Evolutionary conservation across 2,329 filamentous ascomycete species (phyloP), one percentile per base, ranked within the genome.

Genomic region (Epichloe hybrida): DNA sequence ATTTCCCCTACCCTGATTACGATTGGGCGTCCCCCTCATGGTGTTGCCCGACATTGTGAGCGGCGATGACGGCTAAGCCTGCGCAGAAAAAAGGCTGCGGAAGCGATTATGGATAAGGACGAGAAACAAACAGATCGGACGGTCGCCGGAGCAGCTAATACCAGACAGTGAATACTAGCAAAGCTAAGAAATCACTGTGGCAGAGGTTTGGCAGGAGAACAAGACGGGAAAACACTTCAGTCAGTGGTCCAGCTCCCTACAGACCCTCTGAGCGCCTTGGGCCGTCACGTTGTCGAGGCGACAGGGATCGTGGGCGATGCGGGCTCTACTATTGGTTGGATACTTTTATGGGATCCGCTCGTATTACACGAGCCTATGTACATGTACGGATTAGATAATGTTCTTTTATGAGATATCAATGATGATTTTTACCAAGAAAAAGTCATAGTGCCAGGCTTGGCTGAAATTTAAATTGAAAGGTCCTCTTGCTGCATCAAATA

Each of bases 11-110:
- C 70, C 68, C 68, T 84, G 72, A 57, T 69, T 71, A 56, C 79
- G 76, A 64, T 64, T 84, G 59, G 84, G 84, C 55, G 83, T 87
- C 59, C 82, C 82, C 72, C 84, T 77, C 68, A 83, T 74, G 52
- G 83, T 86, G 63, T 74, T 75, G 63, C 71, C 72, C 53, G 76
- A 79, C 75, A 79, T 79, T 63, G 64, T 59, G 59, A 55, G 54
- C 12, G 34, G 27, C 17, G 39, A 20, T 9, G 36, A 46, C 36
- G 31, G 42, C 21, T 15, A 23, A 46, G 47, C 21, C 21, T 42
- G 31, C 17, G 31, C 27, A 15, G 27, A n/a, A 35, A 21, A 44
- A 43, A 12, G 42, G 23, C 4, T 41, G 21, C 15, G 20, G 4
- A 47, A 34, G 34, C 12, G 31, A 47, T 15, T 36, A 31, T 20